A percentile compares a stretch with the other conserved stretches of the same genome.
Conservation (phyloP, 2,329 filamentous ascomycete genomes). For the Dothiorella sarmentorum region DNA sequence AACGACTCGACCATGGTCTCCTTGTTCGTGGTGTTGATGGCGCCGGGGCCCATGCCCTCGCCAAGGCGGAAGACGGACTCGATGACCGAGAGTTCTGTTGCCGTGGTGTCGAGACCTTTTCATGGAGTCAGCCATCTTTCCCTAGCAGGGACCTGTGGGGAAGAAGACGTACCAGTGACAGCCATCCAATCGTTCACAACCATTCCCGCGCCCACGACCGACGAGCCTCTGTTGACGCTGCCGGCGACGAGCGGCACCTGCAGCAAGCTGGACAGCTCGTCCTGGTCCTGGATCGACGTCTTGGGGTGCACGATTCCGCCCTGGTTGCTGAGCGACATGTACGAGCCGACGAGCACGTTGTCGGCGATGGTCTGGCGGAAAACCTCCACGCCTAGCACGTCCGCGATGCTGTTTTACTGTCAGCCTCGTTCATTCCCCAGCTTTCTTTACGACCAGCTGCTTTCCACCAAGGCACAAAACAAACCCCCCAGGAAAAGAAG, state of each 20-base stretch:
- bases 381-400: slow-evolving; percentile 84
- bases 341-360: slow-evolving; percentile 92
- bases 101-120: slow-evolving; percentile 80
- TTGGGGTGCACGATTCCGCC: slow-evolving; percentile 97
- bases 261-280: slow-evolving; percentile 87
- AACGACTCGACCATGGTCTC: slow-evolving; percentile 99
- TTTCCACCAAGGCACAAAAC: neutral
- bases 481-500: neutral
- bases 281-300: slow-evolving; percentile 95
- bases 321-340: slow-evolving; percentile 95
- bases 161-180: slow-evolving; percentile 56
- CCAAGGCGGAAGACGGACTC: slow-evolving; percentile 95
- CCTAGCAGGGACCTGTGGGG: neutral
- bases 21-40: slow-evolving; percentile 82
- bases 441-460: too few relatives aligned
- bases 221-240: slow-evolving; percentile 85
- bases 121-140: neutral
- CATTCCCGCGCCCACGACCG: slow-evolving; percentile 95
- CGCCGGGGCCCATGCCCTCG: slow-evolving; percentile 73
- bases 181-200: slow-evolving; percentile 98
- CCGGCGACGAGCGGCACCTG: slow-evolving; percentile 96
- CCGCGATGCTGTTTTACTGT: slow-evolving; percentile 60
- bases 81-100: slow-evolving; percentile 94
- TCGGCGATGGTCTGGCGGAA: slow-evolving; percentile 94
- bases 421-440: too few relatives aligned